A percentile compares a stretch with the other conserved stretches of the same genome.
Evolutionary conservation across 2,329 filamentous ascomycete genomes (phyloP).

Genomic region (Fusarium buharicum): DNA sequence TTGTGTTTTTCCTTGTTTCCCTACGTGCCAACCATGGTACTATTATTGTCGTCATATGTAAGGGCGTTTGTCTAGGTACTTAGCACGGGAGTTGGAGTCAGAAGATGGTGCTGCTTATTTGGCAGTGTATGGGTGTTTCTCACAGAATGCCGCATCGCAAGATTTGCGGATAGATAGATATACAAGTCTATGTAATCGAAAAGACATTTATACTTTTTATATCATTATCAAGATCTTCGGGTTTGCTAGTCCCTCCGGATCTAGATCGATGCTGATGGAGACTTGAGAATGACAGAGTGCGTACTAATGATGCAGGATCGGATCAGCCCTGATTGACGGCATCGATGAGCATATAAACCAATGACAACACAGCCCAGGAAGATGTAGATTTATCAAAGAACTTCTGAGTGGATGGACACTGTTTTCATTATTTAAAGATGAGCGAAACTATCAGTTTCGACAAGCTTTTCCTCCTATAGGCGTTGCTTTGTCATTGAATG

Average conservation of each 20-base stretch:
- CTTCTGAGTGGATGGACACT: constrained; percentile 1
- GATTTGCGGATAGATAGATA: constrained; percentile 31
- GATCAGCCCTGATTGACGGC: constrained; percentile 3
- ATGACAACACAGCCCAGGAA: constrained; percentile 5
- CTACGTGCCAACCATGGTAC: constrained; percentile 23
- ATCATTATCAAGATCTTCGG: neutral
- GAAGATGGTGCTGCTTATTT: constrained; percentile 16
- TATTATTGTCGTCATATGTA: constrained; percentile 36
- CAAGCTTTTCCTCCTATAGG: too few relatives aligned
- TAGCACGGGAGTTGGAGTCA: constrained; percentile 44
- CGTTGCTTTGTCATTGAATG: too few relatives aligned
- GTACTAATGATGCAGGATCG: constrained; percentile 23
- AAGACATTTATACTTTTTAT: constrained; percentile 8
- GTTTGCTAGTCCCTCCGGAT: too few relatives aligned
- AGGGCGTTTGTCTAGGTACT: constrained; percentile 40
- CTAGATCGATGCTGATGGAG: neutral
- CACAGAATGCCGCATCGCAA: constrained; percentile 29
- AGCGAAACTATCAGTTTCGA: too few relatives aligned
- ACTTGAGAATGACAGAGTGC: constrained; percentile 1
- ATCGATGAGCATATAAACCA: constrained; percentile 7
- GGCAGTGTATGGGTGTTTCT: constrained; percentile 20
- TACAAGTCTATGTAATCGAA: constrained; percentile 34
- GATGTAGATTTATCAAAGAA: constrained; percentile 11
- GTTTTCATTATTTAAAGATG: neutral
- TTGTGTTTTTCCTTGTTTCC: constrained; percentile 35